Base-by-base conservation (phyloP, 306 rosid genomes). In the Cucumis melo region DNA sequence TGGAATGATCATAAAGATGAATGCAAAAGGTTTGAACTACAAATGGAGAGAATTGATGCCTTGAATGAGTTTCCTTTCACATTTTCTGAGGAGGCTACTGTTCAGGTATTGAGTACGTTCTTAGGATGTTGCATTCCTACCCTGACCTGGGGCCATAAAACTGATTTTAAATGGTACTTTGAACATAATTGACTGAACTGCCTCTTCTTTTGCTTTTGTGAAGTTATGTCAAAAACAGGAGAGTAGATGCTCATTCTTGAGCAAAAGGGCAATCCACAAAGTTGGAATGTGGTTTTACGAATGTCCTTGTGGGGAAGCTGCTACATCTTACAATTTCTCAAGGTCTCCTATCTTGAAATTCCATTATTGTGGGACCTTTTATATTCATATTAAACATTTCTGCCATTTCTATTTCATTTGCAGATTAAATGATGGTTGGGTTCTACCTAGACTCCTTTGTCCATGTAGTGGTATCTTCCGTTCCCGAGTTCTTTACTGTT, bases 51-150 rank as follows among this genome's bases (percentile, higher is more conserved):
- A 19, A 79, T 86, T 19, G 87, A 80, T 53, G 41, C 74, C 58
- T 55, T 94, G 86, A 87, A 88, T 55, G 88, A 91, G 65, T 92
- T 84, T 77, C 99, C 99, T 60, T 94, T 94, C 82, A 82, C 96
- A 77, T 94, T 91, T 84, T 81, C 89, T 55, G 75, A 8, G 27
- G 92, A 94, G 82, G 84, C 89, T 76, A 92, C 95, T 1, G 24
- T 79, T 78, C 83, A 87, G 97, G 99, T 92, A 48, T 75, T 34
- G 41, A 29, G 46, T 8, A 60, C 72, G 9, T 29, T 48, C 44
- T 0, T 44, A 41, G 21, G 75, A 23, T 44, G 24, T 70, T 70
- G 39, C 13, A 21, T 70, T 12, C 50, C 12, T 42, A 44, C 56
- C 56, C 19, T 68, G 1, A 42, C 12, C 23, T 36, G 39, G 6